Evolutionary conservation across 225 moss, liverwort and hornwort species (phyloP), one percentile per base, ranked within the genome.

Genomic region (Bryum argenteum): DNA sequence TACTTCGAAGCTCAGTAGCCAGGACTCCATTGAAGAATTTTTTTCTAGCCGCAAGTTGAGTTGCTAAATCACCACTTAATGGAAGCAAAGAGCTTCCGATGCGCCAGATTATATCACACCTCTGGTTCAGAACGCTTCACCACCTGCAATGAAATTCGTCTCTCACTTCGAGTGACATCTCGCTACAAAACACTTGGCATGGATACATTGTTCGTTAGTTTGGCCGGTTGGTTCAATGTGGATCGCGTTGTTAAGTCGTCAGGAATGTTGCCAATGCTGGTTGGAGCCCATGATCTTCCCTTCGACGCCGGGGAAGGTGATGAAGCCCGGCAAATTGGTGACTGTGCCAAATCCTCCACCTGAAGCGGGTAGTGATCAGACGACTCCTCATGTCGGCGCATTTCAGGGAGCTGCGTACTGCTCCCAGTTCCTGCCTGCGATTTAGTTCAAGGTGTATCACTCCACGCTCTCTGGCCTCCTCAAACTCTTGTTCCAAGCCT

Each of bases 281-380:
- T 88, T 77, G 4, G 75, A 69, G 56, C 93, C 95, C 80, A 96
- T 76, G 24, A 96, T 81, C 65, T 88, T 88, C 54, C 95, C 91
- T 55, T 89, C 95, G n/a, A 96, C 91, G 57, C 93, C 89, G 13
- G 93, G 91, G 69, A 93, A 96, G 16, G 77, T 83, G n/a, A n/a
- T n/a, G n/a, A n/a, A n/a, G n/a, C n/a, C n/a, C n/a, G n/a, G n/a
- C n/a, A n/a, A n/a, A n/a, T 72, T 66, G 67, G 80, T 78, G 23
- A 96, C 75, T 24, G 54, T 57, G 13, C 95, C 93, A 61, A 68
- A 8, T 78, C 61, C 44, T 81, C 66, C 8, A 96, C 60, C 40
- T 85, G 77, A 47, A 93, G 79, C 3, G 95, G 93, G 72, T 77
- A 96, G 20, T 71, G 62, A 91, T 67, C 0, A 96, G 77, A 65